phyloP scores from a whole-genome alignment of 2,329 filamentous ascomycete species.

The Chaetomium strumarium region DNA sequence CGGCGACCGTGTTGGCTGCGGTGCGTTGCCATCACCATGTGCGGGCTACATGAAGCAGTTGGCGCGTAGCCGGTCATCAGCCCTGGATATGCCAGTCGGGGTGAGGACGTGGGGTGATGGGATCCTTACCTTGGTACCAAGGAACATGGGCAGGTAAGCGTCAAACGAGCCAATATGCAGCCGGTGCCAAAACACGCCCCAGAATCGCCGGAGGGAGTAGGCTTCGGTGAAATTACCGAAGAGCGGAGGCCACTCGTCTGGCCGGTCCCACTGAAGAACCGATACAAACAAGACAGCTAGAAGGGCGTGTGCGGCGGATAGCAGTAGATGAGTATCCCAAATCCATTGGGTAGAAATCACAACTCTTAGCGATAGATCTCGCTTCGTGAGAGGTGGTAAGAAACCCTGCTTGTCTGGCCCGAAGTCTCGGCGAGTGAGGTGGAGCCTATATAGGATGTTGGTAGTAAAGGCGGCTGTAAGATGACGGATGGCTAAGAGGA shows the following conservation, averaged over 20 bases:
- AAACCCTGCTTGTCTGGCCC: background rate
- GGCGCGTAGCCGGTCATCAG: background rate
- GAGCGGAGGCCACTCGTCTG: conserved; percentile 21
- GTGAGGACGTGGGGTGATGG: background rate
- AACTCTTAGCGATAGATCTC: background rate
- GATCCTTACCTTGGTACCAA: background rate
- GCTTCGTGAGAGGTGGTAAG: background rate
- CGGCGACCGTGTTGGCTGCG: background rate
- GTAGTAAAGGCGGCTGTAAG: background rate
- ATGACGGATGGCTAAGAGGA: background rate
- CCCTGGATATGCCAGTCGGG: background rate
- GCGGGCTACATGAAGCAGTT: background rate
- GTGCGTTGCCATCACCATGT: background rate
- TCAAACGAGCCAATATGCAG: conserved; percentile 4
- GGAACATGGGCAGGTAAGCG: background rate
- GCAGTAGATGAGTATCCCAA: conserved; percentile 15
- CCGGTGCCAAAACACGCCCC: conserved; percentile 24
- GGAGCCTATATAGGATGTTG: background rate
- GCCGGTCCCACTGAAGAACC: conserved; percentile 18
- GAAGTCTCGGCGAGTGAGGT: background rate
- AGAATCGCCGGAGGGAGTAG: conserved; percentile 23
- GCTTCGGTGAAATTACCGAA: conserved; percentile 19
- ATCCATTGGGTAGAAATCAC: conserved; percentile 11
- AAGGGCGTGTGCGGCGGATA: conserved; percentile 13
- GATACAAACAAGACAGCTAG: conserved; percentile 20